Evolutionary conservation across 345 rosid genomes (phyloP).

Genomic region (Boechera retrofracta): DNA sequence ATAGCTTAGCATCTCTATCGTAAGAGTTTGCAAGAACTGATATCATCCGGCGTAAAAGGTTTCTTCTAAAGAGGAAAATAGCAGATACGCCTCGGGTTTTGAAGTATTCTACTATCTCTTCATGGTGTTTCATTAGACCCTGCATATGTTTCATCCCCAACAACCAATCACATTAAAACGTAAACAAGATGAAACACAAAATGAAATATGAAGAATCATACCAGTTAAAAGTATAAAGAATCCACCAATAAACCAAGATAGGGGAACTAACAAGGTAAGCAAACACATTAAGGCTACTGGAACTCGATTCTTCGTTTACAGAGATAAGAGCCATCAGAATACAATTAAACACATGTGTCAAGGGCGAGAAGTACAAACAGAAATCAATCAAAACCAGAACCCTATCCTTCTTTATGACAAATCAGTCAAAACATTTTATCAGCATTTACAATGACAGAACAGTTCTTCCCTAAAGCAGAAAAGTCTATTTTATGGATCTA

Average conservation of each 20-base stretch:
- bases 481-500: neutral
- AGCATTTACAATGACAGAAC: neutral
- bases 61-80: conserved; percentile 89
- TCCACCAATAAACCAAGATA: neutral
- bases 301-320: neutral
- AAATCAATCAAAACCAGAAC: conserved; percentile 20
- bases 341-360: neutral
- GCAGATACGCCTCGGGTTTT: conserved; percentile 83
- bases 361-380: neutral
- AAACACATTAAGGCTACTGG: neutral
- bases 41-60: conserved; percentile 88
- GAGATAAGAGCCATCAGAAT: conserved; percentile 5
- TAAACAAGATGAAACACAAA: neutral
- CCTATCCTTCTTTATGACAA: neutral
- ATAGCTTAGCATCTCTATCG: conserved; percentile 73
- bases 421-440: neutral
- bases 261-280: neutral
- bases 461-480: conserved; percentile 15
- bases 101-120: conserved; percentile 84
- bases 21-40: conserved; percentile 95
- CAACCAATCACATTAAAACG: conserved; percentile 29
- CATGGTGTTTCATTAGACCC: conserved; percentile 91
- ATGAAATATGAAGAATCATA: neutral
- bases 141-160: conserved; percentile 44
- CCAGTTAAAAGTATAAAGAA: neutral